Evolutionary conservation across 169 alveolate genomes (phyloP), one percentile per base, ranked within the genome.

Genomic region (Theileria orientalis): DNA sequence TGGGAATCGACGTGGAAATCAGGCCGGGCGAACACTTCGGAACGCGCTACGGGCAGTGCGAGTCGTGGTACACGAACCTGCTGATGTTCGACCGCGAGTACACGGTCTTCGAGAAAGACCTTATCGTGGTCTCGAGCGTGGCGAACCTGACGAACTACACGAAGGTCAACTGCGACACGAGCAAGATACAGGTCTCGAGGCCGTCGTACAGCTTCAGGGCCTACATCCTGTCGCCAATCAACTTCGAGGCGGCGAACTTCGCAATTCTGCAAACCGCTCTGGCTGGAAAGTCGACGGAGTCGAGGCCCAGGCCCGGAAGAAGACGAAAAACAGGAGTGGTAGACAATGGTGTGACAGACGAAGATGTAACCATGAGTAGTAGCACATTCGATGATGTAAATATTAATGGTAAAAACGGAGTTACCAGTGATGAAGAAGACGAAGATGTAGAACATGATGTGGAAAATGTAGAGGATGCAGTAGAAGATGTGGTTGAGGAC

Each of bases 1-100:
- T 87, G 27, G 93, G 93, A 3, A 87, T 92, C 44, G 96, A 90
- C 69, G 93, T 92, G 0, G 96, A 90, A 68, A 92, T 92, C 60
- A 79, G 94, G 40, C 91, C 94, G 54, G 93, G 86, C 25, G 93
- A 89, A 23, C 93, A 85, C 69, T 89, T 89, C 60, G 93, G 93
- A 32, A 89, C 93, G 0, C 78, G 84, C 44, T 89, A 74, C 63
- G 93, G 93, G 32, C 90, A 87, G 33, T 89, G 93, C 46, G 93
- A 89, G 47, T 74, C 89, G 27, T 89, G 93, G 93, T 89, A 89
- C 68, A 76, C 93, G 16, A 89, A 89, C 69, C 59, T 89, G n/a
- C 76, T 89, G 49, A 63, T 89, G n/a, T 82, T 76, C 41, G 88
- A 84, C 25, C 61, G 64, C 23, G 93, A 89, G 76, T 75, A 85